Base-by-base conservation (phyloP, 768 basidiomycete genomes). In the Mycena rebaudengoi region DNA sequence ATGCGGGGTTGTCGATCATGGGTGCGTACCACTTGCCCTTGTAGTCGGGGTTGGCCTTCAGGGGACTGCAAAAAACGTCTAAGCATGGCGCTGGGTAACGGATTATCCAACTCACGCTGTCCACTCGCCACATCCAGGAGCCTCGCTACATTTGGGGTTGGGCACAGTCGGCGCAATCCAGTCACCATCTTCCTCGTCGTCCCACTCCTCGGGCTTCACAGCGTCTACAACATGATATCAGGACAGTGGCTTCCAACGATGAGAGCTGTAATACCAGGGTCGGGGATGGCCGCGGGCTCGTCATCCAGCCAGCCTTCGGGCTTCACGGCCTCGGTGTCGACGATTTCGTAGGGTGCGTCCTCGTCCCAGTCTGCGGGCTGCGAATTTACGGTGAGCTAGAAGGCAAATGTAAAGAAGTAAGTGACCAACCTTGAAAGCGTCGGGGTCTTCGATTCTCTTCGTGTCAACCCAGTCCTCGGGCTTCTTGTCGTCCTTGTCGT, bases 1-100 rank as follows among this genome's bases (percentile, higher is more conserved):
- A 99, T 41, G 80, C 96, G 18, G 98, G 98, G 87, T 99, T 99
- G 80, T 95, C 91, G 73, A 99, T 93, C 84, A 91, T 85, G 60
- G 97, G 96, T 16, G 96, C 88, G 51, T 87, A 91, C 98, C 98
- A 99, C 78, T 95, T 96, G 83, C 98, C 98, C 88, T 96, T 98
- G 89, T 95, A 99, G 33, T 82, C 85, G 46, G 96, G 96, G 85
- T 98, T 98, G 71, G 88, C 85, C 83, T 94, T 96, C 83, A 80
- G 84, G 28, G 96, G 93, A 64, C 92, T 92, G 64, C 1, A 59
- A 29, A 44, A 20, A 11, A 32, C 33, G 33, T 10, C 41, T 51
- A 28, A 64, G 50, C 28, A n/a, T 28, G 16, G 26, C 20, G n/a
- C n/a, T 5, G 58, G 7, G 26, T 7, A 37, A 3, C 2, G n/a